Conservation (phyloP, 441 rosid species). For the Geranium incanum region DNA sequence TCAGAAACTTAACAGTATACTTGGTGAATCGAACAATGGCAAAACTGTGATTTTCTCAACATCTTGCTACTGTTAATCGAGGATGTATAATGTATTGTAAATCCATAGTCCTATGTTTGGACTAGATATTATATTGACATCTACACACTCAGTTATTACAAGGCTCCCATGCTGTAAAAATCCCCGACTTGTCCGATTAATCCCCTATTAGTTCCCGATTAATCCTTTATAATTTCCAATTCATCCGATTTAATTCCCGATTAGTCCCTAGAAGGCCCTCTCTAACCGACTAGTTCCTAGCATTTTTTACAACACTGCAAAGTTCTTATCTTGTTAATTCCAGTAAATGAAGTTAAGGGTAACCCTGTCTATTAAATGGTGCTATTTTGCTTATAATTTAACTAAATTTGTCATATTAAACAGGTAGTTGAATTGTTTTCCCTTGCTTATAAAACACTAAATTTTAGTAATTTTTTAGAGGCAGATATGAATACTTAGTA, state of each 20-base stretch:
- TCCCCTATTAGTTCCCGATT: too few species aligned
- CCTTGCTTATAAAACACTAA: background rate
- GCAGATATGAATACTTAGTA: background rate
- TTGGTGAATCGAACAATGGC: background rate
- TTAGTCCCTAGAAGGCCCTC: too few species aligned
- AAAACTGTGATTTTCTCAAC: background rate
- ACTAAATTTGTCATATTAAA: background rate
- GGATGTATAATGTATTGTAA: background rate
- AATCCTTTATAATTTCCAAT: too few species aligned
- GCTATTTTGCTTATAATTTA: background rate
- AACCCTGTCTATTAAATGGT: background rate
- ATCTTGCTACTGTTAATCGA: background rate
- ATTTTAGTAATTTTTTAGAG: background rate
- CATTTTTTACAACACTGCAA: background rate
- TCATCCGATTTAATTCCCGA: too few species aligned
- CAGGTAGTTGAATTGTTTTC: background rate
- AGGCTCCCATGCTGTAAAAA: background rate
- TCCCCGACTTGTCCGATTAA: too few species aligned
- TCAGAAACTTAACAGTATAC: background rate
- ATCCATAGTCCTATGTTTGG: background rate
- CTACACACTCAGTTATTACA: background rate
- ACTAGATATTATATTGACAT: background rate
- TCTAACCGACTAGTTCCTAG: too few species aligned
- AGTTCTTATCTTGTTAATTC: background rate
- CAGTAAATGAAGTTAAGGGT: background rate